phyloP scores from a whole-genome alignment of 2,329 filamentous ascomycete genomes.

The Aspergillus candidus region DNA sequence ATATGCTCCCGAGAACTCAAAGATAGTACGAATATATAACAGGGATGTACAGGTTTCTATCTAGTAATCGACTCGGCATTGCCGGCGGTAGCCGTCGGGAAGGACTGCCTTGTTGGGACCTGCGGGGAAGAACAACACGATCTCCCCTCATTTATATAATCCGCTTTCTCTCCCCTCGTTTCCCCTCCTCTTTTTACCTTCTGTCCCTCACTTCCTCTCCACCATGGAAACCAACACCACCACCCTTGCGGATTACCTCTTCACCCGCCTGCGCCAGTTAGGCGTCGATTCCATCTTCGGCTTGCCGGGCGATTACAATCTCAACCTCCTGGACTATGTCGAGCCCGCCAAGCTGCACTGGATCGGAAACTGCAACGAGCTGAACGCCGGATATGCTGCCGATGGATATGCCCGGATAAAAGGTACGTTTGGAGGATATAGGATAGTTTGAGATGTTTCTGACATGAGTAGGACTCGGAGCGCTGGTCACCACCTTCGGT shows the following conservation, averaged over 20 bases:
- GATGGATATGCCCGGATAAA: slow-evolving; percentile 30
- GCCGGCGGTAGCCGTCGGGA: no score
- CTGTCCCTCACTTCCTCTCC: no score
- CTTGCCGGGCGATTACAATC: slow-evolving; percentile 64
- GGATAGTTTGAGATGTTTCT: not conserved
- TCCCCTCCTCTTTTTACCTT: no score
- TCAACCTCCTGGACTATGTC: slow-evolving; percentile 62
- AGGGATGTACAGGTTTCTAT: no score
- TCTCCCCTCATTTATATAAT: no score
- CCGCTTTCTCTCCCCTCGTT: no score
- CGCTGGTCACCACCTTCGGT: slow-evolving; percentile 40
- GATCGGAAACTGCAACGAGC: slow-evolving; percentile 64
- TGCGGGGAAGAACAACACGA: no score
- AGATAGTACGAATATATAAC: no score
- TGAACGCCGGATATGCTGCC: slow-evolving; percentile 55
- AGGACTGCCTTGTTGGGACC: no score
- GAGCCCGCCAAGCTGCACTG: slow-evolving; percentile 54
- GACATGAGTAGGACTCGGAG: slow-evolving; percentile 12
- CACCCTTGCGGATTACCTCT: slow-evolving; percentile 50
- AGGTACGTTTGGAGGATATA: slow-evolving; percentile 29
- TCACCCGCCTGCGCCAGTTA: slow-evolving; percentile 57
- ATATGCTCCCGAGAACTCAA: no score
- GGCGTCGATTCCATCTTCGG: slow-evolving; percentile 62
- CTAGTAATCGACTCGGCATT: no score
- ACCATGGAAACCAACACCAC: not conserved